Base-by-base conservation (phyloP, 257 asterid genomes). In the Prunella vulgaris region DNA sequence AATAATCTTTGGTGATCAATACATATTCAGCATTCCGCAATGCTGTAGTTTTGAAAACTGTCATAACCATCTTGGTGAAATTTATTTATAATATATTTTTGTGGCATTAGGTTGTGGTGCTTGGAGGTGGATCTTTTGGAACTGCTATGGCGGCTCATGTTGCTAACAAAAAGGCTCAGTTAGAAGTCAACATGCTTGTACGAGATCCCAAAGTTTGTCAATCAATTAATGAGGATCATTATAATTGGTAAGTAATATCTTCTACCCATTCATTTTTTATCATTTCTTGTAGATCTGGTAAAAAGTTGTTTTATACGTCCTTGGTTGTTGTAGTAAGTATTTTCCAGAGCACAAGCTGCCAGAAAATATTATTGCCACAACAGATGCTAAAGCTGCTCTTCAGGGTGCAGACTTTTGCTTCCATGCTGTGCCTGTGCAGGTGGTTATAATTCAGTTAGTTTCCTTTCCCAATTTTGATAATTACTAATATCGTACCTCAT, bases 61-160 rank as follows among this genome's bases (percentile, higher is more conserved):
- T n/a, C n/a, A n/a, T n/a, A n/a, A n/a, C n/a, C 7, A 37, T 46
- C 42, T 28, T n/a, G 10, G 14, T 68, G 51, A 57, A 52, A 27
- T 46, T 6, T 58, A 24, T 14, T 27, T 46, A 21, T 18, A 8
- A n/a, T 42, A 2, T 54, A 42, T 73, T n/a, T 69, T 44, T 66
- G 46, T 73, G 72, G 71, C 37, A 20, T 68, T 78, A 92, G 97
- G 84, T 92, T 81, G 97, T 92, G 69, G 94, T 92, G 77, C 89
- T 92, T 32, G 97, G 97, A 69, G 97, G 97, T 79, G 97, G 97
- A 82, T 92, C 97, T 44, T 92, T 92, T 51, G 97, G 97, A 81
- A 89, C 97, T 58, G 96, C 97, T 60, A 89, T 92, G 87, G 96
- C 96, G 15, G 92, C 96, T 60, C 95, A 89, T 84, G 96, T 92